phyloP scores from a whole-genome alignment of 1,284 basidiomycete genomes.

The Mycena sp. region DNA sequence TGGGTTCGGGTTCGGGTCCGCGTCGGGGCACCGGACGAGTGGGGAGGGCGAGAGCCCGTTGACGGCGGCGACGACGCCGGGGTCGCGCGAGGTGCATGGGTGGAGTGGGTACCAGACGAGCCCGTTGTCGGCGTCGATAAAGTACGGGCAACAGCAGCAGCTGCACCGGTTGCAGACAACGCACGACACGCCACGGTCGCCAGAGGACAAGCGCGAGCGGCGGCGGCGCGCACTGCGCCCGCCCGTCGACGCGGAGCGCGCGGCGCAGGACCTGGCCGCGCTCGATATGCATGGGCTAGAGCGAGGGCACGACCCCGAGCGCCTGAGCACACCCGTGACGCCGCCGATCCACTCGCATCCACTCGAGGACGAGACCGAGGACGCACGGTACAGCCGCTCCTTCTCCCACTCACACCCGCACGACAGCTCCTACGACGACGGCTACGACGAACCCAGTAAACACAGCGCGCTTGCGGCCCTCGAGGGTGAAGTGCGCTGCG shows the following conservation, averaged over 20 bases:
- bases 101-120: background rate
- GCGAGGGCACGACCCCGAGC: too few relatives aligned
- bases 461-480: constrained; percentile 25
- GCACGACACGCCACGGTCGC: background rate
- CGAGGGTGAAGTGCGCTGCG: constrained; percentile 26
- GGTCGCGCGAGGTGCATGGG: background rate
- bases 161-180: background rate
- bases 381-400: constrained; percentile 3
- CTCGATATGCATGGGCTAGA: too few relatives aligned
- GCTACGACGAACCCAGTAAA: background rate
- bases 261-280: too few relatives aligned
- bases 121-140: background rate
- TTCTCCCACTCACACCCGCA: too few relatives aligned
- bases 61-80: constrained; percentile 26
- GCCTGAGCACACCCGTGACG: background rate
- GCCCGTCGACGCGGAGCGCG: constrained; percentile 13
- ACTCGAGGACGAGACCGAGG: constrained; percentile 25
- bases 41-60: constrained; percentile 8
- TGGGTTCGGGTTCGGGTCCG: background rate
- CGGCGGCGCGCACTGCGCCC: constrained; percentile 17
- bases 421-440: too few relatives aligned
- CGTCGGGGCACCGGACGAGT: background rate
- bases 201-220: constrained; percentile 17
- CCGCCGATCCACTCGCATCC: constrained; percentile 30
- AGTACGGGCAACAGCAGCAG: background rate